Evolutionary conservation across 2,329 filamentous ascomycete genomes (phyloP).

Genomic region (Tolypocladium sp.): DNA sequence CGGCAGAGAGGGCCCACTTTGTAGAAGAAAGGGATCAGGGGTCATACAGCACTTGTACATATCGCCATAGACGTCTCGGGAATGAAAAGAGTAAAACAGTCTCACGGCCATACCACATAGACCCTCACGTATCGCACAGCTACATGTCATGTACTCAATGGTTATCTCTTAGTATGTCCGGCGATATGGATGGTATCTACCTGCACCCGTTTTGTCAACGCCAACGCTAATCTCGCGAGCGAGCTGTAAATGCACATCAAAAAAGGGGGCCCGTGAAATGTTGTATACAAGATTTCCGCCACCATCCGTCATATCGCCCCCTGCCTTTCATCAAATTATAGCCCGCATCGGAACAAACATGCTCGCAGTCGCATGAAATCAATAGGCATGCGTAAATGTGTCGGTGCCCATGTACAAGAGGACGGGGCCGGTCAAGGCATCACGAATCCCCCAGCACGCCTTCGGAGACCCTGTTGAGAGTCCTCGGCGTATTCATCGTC

Average conservation of each 20-base stretch:
- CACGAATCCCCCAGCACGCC: neutral
- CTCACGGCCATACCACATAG: neutral
- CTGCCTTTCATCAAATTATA: slow-evolving; percentile 4
- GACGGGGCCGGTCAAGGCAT: neutral
- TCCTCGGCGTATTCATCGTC: neutral
- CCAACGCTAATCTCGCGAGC: slow-evolving; percentile 19
- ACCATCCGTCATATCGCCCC: slow-evolving; percentile 6
- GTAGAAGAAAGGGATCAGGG: neutral
- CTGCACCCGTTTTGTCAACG: slow-evolving; percentile 15
- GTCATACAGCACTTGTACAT: neutral
- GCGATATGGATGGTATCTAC: slow-evolving; percentile 11
- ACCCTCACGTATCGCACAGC: neutral
- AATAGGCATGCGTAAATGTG: neutral
- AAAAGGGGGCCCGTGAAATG: slow-evolving; percentile 8
- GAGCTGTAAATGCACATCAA: slow-evolving; percentile 16
- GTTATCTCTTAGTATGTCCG: neutral
- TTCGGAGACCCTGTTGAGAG: neutral
- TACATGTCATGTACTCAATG: neutral
- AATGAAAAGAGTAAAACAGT: neutral
- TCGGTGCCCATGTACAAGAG: neutral
- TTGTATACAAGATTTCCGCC: slow-evolving; percentile 16
- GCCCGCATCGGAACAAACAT: slow-evolving; percentile 5
- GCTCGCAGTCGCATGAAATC: slow-evolving; percentile 2
- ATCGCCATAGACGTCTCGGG: neutral
- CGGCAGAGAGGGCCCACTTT: neutral